phyloP scores from a whole-genome alignment of 2,329 filamentous ascomycete genomes.

The Cladorrhinum sp. region DNA sequence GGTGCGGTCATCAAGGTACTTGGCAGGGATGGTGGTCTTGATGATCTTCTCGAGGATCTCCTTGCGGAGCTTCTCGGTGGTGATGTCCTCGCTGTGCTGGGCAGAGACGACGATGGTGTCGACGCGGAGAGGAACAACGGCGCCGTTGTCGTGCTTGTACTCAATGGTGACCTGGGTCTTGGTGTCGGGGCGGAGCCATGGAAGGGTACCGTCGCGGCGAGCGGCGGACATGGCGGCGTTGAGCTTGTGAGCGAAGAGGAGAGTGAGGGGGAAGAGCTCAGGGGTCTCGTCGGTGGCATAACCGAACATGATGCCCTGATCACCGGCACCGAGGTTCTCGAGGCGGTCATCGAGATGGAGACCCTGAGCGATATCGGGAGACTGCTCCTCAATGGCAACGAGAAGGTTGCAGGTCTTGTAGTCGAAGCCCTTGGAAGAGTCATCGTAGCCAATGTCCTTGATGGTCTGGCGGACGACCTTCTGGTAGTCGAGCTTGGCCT shows the following conservation, averaged over 20 bases:
- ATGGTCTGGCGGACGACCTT: slow-evolving; percentile 91
- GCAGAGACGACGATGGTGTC: slow-evolving; percentile 97
- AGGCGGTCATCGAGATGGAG: slow-evolving; percentile 97
- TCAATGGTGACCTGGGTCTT: slow-evolving; percentile 99
- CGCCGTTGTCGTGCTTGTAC: slow-evolving; percentile 95
- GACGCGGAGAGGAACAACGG: slow-evolving; percentile 86
- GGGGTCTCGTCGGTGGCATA: slow-evolving; percentile 99
- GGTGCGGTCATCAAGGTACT: slow-evolving; percentile 90
- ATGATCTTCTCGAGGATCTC: slow-evolving; percentile 97
- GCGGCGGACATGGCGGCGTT: slow-evolving; percentile 92
- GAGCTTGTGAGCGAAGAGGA: slow-evolving; percentile 93
- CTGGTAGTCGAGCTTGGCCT: slow-evolving; percentile 94
- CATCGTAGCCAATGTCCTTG: slow-evolving; percentile 98
- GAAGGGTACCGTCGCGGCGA: slow-evolving; percentile 79
- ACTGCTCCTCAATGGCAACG: slow-evolving; percentile 99
- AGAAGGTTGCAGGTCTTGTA: slow-evolving; percentile 99
- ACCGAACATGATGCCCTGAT: slow-evolving; percentile 99
- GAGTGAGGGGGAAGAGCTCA: slow-evolving; percentile 90
- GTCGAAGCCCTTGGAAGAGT: slow-evolving; percentile 96
- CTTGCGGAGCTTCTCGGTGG: slow-evolving; percentile 87
- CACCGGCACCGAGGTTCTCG: slow-evolving; percentile 96
- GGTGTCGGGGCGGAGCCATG: slow-evolving; percentile 97
- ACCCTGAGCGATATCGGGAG: slow-evolving; percentile 97
- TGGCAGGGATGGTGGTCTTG: slow-evolving; percentile 85
- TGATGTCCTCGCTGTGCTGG: slow-evolving; percentile 85